Evolutionary conservation across 1,284 basidiomycete species (phyloP), one percentile per base, ranked within the genome.

Genomic region (Ganoderma sinense): DNA sequence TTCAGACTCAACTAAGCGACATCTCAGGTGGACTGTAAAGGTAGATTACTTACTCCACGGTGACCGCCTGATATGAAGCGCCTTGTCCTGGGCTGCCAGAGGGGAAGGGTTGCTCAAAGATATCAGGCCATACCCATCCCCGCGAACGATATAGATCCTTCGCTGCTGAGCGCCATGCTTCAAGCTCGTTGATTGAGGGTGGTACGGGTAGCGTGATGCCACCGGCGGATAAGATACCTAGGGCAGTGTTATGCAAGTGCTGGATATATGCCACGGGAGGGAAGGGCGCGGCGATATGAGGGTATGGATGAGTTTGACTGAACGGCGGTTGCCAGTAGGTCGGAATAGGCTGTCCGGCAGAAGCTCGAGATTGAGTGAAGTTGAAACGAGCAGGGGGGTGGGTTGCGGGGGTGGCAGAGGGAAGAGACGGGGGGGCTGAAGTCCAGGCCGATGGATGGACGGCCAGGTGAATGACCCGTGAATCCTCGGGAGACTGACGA

Each of bases 391-490:
- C 48, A 7, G 43, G 11, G 8, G 56, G 20, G 18, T 64, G 43
- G 51, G 64, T 45, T 59, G 53, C 20, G 39, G 73, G 40, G 13
- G 68, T 36, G 14, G 67, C 43, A 31, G 53, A 45, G 7, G 66
- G 56, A 2, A 69, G 10, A 8, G 41, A 41, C 23, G 89, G 83
- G 48, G 90, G 89, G 13, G 80, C 73, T 20, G 84, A 81, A 58
- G 85, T 83, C 93, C 93, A 94, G 63, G 91, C 90, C 39, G 90
- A 90, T 26, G 92, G 90, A 76, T 91, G 89, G 18, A 94, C 93
- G 14, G 92, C 89, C 36, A 94, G 84, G 79, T 94, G 93, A 36
- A 94, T 82, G 68, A 90, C 84, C 61, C 86, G 87, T 58, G 87
- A 84, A 63, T 90, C 89, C 66, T 87, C 85, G 39, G 82, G 80